Conservation (phyloP, 306 rosid species). For the apple (Malus domestica) region DNA sequence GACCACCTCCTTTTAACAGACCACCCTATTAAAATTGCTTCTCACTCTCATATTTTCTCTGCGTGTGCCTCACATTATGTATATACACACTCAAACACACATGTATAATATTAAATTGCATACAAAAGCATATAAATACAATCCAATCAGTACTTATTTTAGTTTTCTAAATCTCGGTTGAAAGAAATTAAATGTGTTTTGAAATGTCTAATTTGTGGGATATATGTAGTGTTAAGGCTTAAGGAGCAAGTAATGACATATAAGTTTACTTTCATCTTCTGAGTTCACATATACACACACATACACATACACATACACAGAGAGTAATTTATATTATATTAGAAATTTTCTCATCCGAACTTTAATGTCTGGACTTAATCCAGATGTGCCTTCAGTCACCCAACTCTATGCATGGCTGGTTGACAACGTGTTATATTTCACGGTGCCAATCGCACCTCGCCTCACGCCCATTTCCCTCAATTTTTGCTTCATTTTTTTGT, state of each 20-base stretch:
- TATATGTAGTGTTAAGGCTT: background rate
- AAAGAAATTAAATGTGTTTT: background rate
- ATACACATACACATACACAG: too few species aligned
- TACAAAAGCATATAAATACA: background rate
- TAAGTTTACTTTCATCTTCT: background rate
- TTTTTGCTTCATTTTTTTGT: too few species aligned
- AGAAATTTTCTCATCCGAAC: too few species aligned
- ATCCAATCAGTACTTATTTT: background rate
- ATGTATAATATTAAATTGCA: background rate
- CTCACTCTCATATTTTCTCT: slow-evolving; percentile 19
- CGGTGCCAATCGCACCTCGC: too few species aligned
- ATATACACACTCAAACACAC: too few species aligned
- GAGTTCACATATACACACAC: too few species aligned
- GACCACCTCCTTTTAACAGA: slow-evolving; percentile 48
- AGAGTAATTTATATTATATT: too few species aligned
- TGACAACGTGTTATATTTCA: background rate
- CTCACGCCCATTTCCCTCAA: too few species aligned
- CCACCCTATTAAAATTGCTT: slow-evolving; percentile 13
- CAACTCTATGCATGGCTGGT: background rate
- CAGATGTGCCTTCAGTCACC: background rate
- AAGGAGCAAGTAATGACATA: background rate
- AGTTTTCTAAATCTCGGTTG: background rate
- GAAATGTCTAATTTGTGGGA: background rate
- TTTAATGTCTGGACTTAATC: background rate
- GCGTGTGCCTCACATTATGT: slow-evolving; percentile 7